Evolutionary conservation across 352 stramenopile species (phyloP), one percentile per base, ranked within the genome.

Genomic region (Globisporangium emineosum): DNA sequence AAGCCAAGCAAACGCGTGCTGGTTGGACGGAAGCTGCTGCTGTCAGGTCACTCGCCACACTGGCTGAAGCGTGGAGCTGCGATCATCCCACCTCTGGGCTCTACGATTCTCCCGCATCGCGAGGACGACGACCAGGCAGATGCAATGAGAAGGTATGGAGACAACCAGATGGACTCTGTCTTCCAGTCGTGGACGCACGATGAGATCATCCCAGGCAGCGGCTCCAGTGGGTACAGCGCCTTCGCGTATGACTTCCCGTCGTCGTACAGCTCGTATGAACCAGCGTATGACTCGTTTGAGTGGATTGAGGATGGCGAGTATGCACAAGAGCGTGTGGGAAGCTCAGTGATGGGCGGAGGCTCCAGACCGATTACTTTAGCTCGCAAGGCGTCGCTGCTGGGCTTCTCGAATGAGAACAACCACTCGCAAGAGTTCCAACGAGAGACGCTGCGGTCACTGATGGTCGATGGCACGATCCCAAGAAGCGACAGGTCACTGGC

Each of bases 371-470:
- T 56, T 2, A 19, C 62, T 32, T 27, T 33, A 10, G 30, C 23
- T 15, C 60, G 33, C 19, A 50, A 30, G 30, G 35, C 40, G 2
- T 67, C 62, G 0, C 15, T 67, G 17, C 12, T 40, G 15, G 21
- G 47, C 33, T 57, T 54, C 2, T 21, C 54, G 0, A 66, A 70
- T 23, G 33, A 61, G 5, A 49, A 65, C 49, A 62, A 57, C 52
- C 35, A 59, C 47, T 62, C 59, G 60, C 42, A 67, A 40, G 62
- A 75, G 29, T 60, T 83, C 7, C 72, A 83, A 32, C 64, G 57
- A 50, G 72, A 80, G 5, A 78, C 83, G 2, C 57, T 85, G 27
- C 79, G 79, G 15, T 88, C 79, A 10, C 65, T 86, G 7, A 71
- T 73, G 49, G 49, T 71, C 49, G 56, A 72, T 21, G 42, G 32